phyloP scores from a whole-genome alignment of 495 filamentous ascomycete genomes.

The Xylaria nigripes region DNA sequence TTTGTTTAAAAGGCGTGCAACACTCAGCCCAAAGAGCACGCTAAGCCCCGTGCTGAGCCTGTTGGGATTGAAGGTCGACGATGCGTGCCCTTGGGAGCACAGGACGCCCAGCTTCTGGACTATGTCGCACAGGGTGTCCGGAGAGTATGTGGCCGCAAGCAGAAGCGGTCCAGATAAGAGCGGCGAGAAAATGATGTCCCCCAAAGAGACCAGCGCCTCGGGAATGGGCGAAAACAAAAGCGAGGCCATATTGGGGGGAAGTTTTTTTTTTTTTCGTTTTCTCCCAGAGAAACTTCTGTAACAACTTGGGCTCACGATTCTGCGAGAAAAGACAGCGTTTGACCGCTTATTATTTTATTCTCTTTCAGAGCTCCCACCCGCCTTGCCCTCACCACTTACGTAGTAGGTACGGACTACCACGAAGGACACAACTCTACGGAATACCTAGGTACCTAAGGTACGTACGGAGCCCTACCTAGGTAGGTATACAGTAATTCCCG shows the following conservation, averaged over 20 bases:
- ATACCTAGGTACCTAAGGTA: too few relatives aligned
- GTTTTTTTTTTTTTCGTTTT: too few relatives aligned
- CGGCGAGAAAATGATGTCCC: conserved; percentile 3
- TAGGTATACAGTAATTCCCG: too few relatives aligned
- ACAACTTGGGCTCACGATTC: too few relatives aligned
- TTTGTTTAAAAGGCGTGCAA: conserved; percentile 34
- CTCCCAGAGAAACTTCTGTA: too few relatives aligned
- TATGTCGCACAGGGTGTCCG: not conserved
- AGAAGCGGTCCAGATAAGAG: conserved; percentile 6
- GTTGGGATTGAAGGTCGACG: not conserved
- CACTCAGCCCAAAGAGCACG: conserved; percentile 33
- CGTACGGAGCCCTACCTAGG: too few relatives aligned
- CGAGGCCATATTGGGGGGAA: conserved; percentile 1
- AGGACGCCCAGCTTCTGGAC: not conserved
- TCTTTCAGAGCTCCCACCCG: too few relatives aligned
- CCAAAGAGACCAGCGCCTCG: not conserved
- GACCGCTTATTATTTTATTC: too few relatives aligned
- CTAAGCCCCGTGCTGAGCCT: conserved; percentile 21
- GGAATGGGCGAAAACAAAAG: conserved; percentile 1
- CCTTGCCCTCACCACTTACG: too few relatives aligned
- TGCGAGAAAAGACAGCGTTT: too few relatives aligned
- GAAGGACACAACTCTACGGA: too few relatives aligned
- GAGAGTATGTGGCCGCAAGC: conserved; percentile 1
- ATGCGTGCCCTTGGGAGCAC: not conserved
- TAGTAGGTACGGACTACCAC: too few relatives aligned